These are phyloP conservation scores for Aspergillus fumigatus DNA, from an alignment of 2,329 filamentous ascomycete genomes.

Conservation along the genomic window DNA sequence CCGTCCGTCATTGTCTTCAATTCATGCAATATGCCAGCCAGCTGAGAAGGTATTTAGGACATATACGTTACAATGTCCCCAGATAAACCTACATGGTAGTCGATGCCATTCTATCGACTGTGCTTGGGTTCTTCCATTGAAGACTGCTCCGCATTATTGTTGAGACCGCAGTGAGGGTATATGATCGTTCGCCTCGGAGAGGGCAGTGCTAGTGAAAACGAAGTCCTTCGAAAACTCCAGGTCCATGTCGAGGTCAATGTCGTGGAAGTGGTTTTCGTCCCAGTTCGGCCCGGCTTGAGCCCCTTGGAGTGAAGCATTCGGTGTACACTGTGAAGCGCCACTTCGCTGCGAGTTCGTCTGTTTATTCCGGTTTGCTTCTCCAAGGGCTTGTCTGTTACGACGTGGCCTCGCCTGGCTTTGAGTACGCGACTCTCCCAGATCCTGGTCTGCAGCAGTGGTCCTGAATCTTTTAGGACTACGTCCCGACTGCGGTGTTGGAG, in stretches of 20 bases:
- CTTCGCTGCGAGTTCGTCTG: conserved; percentile 18
- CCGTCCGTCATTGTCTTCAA: not conserved
- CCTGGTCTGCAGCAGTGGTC: conserved; percentile 10
- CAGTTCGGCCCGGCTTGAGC: conserved; percentile 5
- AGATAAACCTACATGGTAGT: not conserved
- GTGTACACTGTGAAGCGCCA: conserved; percentile 8
- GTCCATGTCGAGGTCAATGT: conserved; percentile 30
- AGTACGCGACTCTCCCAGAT: conserved; percentile 5
- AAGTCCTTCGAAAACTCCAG: conserved; percentile 35
- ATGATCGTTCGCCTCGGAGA: conserved; percentile 20
- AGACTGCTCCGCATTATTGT: not conserved
- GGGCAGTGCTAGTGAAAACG: conserved; percentile 30
- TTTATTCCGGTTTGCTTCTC: conserved; percentile 23
- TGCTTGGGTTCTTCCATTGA: not conserved
- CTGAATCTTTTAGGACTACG: conserved; percentile 28
- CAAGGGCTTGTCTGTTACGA: conserved; percentile 20
- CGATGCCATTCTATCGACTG: not conserved
- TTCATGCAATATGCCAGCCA: not conserved
- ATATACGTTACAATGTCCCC: not conserved
- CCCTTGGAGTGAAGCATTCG: conserved; percentile 5
- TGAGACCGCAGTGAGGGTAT: not conserved
- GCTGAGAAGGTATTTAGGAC: not conserved
- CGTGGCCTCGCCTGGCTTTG: conserved; percentile 4
- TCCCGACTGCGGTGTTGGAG: conserved; percentile 12
- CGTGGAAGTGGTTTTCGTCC: conserved; percentile 22